Conservation (phyloP, 2,329 filamentous ascomycete species). For the Piedraia hortae region DNA sequence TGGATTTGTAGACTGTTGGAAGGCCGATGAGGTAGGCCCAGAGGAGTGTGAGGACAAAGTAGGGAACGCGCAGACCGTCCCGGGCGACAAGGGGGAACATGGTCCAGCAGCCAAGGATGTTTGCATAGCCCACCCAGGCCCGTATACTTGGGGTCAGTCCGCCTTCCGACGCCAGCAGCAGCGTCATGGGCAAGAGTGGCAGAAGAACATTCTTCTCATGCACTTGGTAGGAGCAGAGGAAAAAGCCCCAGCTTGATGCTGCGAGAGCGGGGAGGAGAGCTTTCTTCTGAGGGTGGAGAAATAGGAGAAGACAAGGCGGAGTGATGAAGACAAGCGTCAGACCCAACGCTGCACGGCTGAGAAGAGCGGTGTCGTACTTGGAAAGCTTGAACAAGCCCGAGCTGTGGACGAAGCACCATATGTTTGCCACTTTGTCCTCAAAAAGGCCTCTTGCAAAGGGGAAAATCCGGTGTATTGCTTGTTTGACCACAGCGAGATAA, state of each 20-base stretch:
- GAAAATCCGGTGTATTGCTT: constrained; percentile 78
- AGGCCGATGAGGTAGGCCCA: constrained; percentile 83
- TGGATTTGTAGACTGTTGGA: constrained; percentile 52
- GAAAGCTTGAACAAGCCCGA: constrained; percentile 49
- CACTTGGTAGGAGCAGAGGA: constrained; percentile 90
- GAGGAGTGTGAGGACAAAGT: constrained; percentile 54
- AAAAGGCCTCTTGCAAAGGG: constrained; percentile 89
- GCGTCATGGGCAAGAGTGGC: constrained; percentile 75
- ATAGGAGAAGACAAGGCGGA: constrained; percentile 52
- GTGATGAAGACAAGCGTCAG: constrained; percentile 52
- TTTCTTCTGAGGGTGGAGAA: constrained; percentile 48
- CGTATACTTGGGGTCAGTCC: constrained; percentile 51
- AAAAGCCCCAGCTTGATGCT: constrained; percentile 82
- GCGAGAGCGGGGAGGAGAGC: constrained; percentile 58
- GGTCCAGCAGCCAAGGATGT: constrained; percentile 70
- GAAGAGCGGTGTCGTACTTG: constrained; percentile 37
- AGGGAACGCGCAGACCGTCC: constrained; percentile 62
- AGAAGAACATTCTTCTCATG: constrained; percentile 93
- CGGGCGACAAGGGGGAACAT: constrained; percentile 74
- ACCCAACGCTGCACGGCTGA: constrained; percentile 49
- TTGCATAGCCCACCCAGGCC: constrained; percentile 89
- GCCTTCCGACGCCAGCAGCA: constrained; percentile 51
- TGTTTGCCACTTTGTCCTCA: constrained; percentile 95
- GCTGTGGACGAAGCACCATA: constrained; percentile 85
- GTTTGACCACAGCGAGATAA: constrained; percentile 47